Base-by-base conservation (phyloP, 768 basidiomycete species). In the Termitomyces sp. region DNA sequence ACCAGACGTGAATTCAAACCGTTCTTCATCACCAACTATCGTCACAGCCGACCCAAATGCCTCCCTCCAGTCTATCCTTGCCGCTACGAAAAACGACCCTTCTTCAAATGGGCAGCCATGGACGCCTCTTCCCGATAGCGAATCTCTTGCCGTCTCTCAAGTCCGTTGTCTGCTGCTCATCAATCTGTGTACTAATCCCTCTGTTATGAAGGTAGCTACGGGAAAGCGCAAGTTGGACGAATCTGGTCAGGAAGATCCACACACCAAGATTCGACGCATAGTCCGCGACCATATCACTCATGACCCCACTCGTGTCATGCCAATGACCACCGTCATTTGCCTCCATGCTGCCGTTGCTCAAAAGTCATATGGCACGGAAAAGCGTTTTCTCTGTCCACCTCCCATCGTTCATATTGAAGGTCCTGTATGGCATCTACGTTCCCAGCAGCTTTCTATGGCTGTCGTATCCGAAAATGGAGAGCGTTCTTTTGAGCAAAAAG, bases 331-430 rank as follows among this genome's bases (percentile, higher is more conserved):
- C 40, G 90, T 94, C 33, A 84, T 92, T 60, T 93, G 90, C 64
- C 79, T 94, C 54, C 94, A 96, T 67, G 92, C 94, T 26, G 92
- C 91, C 33, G 92, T 94, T 52, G 94, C 92, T 1, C 94, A 97
- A 75, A 97, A 97, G 75, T 94, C 92, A 12, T 97, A 97, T 69
- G 92, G 92, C 53, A 92, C 88, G 70, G 94, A 97, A 76, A 94
- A 95, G 71, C 88, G 94, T 57, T 94, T 95, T 69, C 82, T 98
- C 38, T 93, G 91, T 66, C 94, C 94, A 9, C 94, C 94, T 3
- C 94, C 94, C 9, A 84, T 96, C 58, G 92, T 98, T 32, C 90
- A 92, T 64, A 92, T 95, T 62, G 90, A 93, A 65, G 92, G 93
- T 20, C 90, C 94, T 2, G 85, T 88, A 40, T 86, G 87, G 84